Evolutionary conservation across 2,329 filamentous ascomycete genomes (phyloP).

Genomic region (Pestalotiopsis sp.): DNA sequence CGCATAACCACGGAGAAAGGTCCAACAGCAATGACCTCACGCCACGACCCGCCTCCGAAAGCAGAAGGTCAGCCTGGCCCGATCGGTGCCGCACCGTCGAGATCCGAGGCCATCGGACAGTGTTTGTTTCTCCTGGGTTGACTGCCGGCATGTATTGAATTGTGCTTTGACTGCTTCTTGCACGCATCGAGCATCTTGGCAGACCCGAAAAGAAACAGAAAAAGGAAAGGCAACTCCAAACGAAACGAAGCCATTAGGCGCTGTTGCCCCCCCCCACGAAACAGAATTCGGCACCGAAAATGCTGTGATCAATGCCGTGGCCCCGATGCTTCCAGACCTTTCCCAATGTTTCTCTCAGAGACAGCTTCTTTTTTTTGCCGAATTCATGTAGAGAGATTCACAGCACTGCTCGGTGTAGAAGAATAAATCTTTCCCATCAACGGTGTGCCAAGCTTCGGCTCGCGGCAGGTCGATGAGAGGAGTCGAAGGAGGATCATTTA

Average conservation of each 20-base stretch:
- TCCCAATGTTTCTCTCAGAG: neutral
- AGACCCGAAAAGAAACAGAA: neutral
- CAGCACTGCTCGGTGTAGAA: neutral
- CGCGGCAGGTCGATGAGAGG: neutral
- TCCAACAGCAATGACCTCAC: neutral
- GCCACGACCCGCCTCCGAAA: neutral
- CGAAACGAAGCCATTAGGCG: neutral
- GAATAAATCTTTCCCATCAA: neutral
- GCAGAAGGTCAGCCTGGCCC: neutral
- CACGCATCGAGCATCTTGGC: neutral
- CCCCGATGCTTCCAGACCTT: neutral
- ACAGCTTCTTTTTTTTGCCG: neutral
- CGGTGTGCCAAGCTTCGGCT: neutral
- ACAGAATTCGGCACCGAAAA: neutral
- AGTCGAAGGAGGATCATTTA: neutral
- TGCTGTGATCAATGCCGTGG: neutral
- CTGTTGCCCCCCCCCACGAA: neutral
- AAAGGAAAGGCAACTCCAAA: neutral
- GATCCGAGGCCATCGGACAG: neutral
- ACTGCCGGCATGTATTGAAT: no score
- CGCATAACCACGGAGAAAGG: neutral
- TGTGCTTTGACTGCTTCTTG: neutral
- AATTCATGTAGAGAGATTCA: neutral
- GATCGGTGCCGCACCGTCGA: neutral
- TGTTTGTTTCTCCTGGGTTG: neutral